Evolutionary conservation across 495 filamentous ascomycete genomes (phyloP), one percentile per base, ranked within the genome.

Genomic region (Baudoinia panamericana): DNA sequence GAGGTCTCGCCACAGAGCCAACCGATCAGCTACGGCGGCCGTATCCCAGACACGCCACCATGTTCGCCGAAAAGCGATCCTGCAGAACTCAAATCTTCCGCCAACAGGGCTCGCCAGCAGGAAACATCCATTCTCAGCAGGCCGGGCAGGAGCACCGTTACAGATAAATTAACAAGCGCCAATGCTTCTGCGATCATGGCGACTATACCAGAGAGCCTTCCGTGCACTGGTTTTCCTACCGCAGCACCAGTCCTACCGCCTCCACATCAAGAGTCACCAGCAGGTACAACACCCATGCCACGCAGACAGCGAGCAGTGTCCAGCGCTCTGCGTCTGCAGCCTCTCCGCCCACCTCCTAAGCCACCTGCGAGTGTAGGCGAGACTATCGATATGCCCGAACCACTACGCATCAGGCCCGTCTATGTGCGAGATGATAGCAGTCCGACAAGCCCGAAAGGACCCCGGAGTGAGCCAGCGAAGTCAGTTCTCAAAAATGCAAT

Each of bases 61-160:
- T 54, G 51, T 32, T 59, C 56, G 10, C 54, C 56, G 12, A 55
- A 59, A 41, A 45, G 42, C 3, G 36, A 46, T 20, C 51, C 51
- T 10, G 32, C 35, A 11, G 32, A 29, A 4, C 41, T 50, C n/a
- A n/a, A n/a, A n/a, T n/a, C n/a, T n/a, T n/a, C n/a, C n/a, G n/a
- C n/a, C n/a, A n/a, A n/a, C n/a, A n/a, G n/a, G n/a, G n/a, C n/a
- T n/a, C n/a, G n/a, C n/a, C n/a, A n/a, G n/a, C n/a, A n/a, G n/a
- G n/a, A n/a, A 24, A 12, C 26, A 20, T 20, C 29, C 16, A 13
- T 31, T 36, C 48, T 37, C 29, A 12, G 26, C 18, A 45, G 7
- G 22, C n/a, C n/a, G 25, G 7, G 7, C 25, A n/a, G 25, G 25
- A 7, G 25, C 21, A 24, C 20, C 6, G 24, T 22, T 2, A 36